Percentiles rank a stretch among this genome's conserved stretches.
Conservation (phyloP, 2,329 filamentous ascomycete genomes). For the Lasiodiplodia citricola region DNA sequence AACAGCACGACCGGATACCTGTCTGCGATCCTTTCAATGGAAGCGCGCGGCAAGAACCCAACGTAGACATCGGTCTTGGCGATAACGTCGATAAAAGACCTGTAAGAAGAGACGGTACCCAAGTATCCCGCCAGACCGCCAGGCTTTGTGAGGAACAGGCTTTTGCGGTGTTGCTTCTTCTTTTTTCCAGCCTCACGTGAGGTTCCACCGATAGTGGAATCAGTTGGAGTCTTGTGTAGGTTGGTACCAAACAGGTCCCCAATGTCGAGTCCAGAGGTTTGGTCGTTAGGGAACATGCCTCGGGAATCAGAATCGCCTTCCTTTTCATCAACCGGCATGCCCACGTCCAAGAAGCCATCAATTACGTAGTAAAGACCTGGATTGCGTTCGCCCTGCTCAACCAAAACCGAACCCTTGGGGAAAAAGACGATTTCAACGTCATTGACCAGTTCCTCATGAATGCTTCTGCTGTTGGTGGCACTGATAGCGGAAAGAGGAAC, state of each 20-base stretch:
- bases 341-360: slow-evolving; percentile 94
- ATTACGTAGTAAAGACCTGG: slow-evolving; percentile 97
- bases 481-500: slow-evolving; percentile 55
- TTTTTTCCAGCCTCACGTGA: slow-evolving; percentile 38
- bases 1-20: slow-evolving; percentile 88
- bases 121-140: slow-evolving; percentile 94
- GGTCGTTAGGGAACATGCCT: slow-evolving; percentile 44
- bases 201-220: slow-evolving; percentile 30
- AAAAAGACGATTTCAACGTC: slow-evolving; percentile 98
- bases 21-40: slow-evolving; percentile 90
- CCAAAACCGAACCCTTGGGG: slow-evolving; percentile 88
- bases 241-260: slow-evolving; percentile 36
- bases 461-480: slow-evolving; percentile 50
- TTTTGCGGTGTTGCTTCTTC: slow-evolving; percentile 65
- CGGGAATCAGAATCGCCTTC: slow-evolving; percentile 51
- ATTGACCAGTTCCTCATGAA: slow-evolving; percentile 79
- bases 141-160: slow-evolving; percentile 89
- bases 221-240: slow-evolving; percentile 35
- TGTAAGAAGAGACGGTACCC: slow-evolving; percentile 90
- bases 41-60: slow-evolving; percentile 84
- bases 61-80: slow-evolving; percentile 99
- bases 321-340: slow-evolving; percentile 75
- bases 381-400: slow-evolving; percentile 96
- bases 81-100: slow-evolving; percentile 94
- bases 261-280: slow-evolving; percentile 40